These are phyloP conservation scores for Furcasterigmium furcatum DNA, from an alignment of 2,329 filamentous ascomycete genomes.

Conservation along the genomic window DNA sequence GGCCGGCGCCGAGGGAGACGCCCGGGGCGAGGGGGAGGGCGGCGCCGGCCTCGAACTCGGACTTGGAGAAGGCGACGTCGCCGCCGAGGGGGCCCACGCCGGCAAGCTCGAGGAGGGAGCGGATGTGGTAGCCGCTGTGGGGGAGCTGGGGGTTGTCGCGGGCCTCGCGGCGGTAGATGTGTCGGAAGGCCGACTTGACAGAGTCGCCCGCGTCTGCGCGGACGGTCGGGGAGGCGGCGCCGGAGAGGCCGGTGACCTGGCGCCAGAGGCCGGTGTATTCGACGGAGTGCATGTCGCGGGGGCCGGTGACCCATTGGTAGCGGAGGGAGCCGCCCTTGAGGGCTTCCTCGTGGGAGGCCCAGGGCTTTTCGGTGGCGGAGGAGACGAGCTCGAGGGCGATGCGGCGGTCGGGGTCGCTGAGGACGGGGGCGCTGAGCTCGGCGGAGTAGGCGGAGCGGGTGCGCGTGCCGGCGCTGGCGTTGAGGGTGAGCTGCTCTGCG, in stretches of 20 bases:
- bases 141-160: constrained; percentile 85
- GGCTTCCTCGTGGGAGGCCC: constrained; percentile 91
- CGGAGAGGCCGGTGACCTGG: constrained; percentile 76
- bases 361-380: constrained; percentile 83
- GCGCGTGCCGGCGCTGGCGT: constrained; percentile 84
- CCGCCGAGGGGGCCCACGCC: constrained; percentile 77
- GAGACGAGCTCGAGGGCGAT: constrained; percentile 77
- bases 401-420: constrained; percentile 78
- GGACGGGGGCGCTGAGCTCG: constrained; percentile 76
- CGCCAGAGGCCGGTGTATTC: constrained; percentile 83
- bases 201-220: constrained; percentile 85
- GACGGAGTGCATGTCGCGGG: constrained; percentile 65
- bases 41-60: constrained; percentile 78
- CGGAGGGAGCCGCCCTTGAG: constrained; percentile 75
- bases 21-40: constrained; percentile 72
- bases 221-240: constrained; percentile 75
- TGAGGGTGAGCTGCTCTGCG: constrained; percentile 82
- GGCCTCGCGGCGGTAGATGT: constrained; percentile 76
- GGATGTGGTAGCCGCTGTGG: constrained; percentile 75
- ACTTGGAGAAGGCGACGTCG: constrained; percentile 91
- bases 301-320: constrained; percentile 61
- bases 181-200: constrained; percentile 82
- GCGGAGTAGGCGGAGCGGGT: constrained; percentile 91
- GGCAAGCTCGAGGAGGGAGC: constrained; percentile 78
- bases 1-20: constrained; percentile 75